Conservation (phyloP, 768 basidiomycete species). For the Tricholoma sp. region DNA sequence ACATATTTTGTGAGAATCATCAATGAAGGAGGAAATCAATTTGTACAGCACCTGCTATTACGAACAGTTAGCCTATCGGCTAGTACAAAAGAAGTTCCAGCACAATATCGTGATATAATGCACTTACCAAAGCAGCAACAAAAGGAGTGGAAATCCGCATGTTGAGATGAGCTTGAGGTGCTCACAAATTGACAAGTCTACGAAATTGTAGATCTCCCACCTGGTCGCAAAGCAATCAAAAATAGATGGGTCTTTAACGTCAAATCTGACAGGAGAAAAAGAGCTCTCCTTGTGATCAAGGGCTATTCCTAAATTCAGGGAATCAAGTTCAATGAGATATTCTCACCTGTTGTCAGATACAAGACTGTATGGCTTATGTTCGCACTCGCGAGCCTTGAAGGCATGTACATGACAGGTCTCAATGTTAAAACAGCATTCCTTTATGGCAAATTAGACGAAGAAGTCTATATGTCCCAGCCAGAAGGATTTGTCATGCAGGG, state of each 20-base stretch:
- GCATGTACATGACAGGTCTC: conserved; percentile 10
- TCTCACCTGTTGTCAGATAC: conserved; percentile 21
- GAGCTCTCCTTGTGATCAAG: conserved; percentile 33
- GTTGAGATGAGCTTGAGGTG: background rate
- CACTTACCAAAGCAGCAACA: background rate
- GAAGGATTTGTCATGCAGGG: conserved; percentile 8
- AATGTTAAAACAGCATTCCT: conserved; percentile 19
- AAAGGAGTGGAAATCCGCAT: background rate
- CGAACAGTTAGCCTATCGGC: background rate
- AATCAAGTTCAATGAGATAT: conserved; percentile 20
- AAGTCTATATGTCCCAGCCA: conserved; percentile 11
- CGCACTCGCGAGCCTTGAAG: conserved; percentile 14
- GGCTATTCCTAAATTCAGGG: conserved; percentile 33
- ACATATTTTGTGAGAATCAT: background rate
- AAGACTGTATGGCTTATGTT: conserved; percentile 18
- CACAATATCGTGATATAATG: background rate
- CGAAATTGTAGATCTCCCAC: conserved; percentile 4
- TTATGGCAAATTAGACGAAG: conserved; percentile 12
- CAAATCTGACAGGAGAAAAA: conserved; percentile 6
- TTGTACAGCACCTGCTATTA: background rate
- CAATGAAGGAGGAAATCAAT: background rate
- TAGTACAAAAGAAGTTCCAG: background rate
- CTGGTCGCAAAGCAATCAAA: conserved; percentile 1
- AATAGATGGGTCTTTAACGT: conserved; percentile 6
- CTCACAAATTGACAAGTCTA: background rate